Evolutionary conservation across 2,329 filamentous ascomycete genomes (phyloP), one percentile per base, ranked within the genome.

Genomic region (Dothistroma pini): DNA sequence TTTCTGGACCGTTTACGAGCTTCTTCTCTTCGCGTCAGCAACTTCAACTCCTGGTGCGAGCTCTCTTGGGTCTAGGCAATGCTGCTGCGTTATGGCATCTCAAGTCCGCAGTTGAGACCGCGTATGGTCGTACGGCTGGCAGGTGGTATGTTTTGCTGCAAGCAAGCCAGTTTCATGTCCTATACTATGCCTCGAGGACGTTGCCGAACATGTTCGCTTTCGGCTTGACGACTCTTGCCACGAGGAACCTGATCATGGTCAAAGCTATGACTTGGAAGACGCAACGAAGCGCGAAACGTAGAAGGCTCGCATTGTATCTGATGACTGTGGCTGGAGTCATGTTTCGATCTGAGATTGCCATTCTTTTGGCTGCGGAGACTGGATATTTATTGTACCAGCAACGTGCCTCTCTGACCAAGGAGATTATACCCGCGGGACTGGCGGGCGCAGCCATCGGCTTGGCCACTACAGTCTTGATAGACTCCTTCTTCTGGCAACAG

Each of bases 131-230:
- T 31, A 80, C 80, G 4, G 84, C 87, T 3, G 89, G 86, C 4
- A 81, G 86, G 58, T 97, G 93, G 92, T 99, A 89, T 78, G 77
- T 89, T 4, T 63, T 90, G 44, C 81, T 97, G 57, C 89, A 92
- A 71, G 84, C 85, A 1, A 88, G 86, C 75, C 93, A 97, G 75
- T 99, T 99, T 72, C 95, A 99, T 77, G 79, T 96, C 63, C 83
- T 95, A 63, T 99, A 91, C 76, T 99, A 99, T 79, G 89, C 93
- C 14, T 95, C 92, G 16, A 84, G 95, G 63, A 95, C 92, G 2
- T 78, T 99, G 66, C 95, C 95, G 1, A 99, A 99, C 74, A 96
- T 96, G 89, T 96, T 97, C 77, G 93, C 95, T 21, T 95, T 97
- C 78, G 85, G 86, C 10, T 78, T 97, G 61, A 89, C 88, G 59